Conservation (phyloP, 164 flowering plant genomes). For the Saururus chinensis region DNA sequence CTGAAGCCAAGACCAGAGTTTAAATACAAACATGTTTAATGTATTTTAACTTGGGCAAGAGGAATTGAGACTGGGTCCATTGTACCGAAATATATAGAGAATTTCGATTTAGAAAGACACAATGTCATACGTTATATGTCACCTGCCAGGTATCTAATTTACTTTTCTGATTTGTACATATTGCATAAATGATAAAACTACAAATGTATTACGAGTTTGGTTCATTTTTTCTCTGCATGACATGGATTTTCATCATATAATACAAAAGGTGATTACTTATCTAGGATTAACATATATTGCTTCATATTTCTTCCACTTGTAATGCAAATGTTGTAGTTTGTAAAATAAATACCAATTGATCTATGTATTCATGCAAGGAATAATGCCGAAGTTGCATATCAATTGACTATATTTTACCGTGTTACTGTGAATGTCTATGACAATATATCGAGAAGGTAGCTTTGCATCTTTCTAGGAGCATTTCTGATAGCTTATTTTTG, state of each 20-base stretch:
- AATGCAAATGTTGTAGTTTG: not conserved
- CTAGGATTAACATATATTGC: not conserved
- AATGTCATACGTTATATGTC: constrained; percentile 91
- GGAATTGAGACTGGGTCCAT: constrained; percentile 95
- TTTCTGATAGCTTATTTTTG: not conserved
- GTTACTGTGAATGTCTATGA: constrained; percentile 70
- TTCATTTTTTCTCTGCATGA: no score
- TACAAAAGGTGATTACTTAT: constrained; percentile 19
- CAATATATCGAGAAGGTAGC: constrained; percentile 73
- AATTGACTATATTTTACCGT: constrained; percentile 72
- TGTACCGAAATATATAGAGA: constrained; percentile 93
- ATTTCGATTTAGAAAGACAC: constrained; percentile 89
- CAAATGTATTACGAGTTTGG: no score
- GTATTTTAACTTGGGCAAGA: constrained; percentile 37
- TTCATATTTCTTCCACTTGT: not conserved
- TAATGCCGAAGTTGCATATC: constrained; percentile 35
- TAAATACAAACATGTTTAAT: not conserved
- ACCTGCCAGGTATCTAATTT: constrained; percentile 72
- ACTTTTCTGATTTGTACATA: no score
- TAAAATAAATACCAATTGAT: not conserved
- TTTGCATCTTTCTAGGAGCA: not conserved
- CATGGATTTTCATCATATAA: no score
- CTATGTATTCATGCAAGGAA: constrained; percentile 25
- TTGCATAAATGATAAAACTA: no score
- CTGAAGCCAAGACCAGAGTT: not conserved